phyloP scores from a whole-genome alignment of 306 rosid genomes.

The Sophora flavescens region DNA sequence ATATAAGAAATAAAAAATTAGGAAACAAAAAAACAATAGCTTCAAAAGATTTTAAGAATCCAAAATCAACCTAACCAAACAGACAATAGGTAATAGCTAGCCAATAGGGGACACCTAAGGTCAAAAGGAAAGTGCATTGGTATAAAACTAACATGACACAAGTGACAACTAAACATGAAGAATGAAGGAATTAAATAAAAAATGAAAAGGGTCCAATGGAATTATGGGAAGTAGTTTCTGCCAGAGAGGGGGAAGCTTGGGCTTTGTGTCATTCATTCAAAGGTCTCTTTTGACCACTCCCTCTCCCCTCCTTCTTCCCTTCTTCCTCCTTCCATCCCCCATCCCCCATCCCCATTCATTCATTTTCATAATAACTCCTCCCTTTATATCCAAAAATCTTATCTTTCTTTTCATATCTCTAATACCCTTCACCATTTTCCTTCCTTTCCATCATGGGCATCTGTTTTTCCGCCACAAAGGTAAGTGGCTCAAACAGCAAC shows the following conservation, averaged over 20 bases:
- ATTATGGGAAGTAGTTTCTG: slow-evolving; percentile 7
- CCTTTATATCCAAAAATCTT: slow-evolving; percentile 26
- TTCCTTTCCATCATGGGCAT: slow-evolving; percentile 55
- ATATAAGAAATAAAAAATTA: too few species aligned
- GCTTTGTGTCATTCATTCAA: slow-evolving; percentile 8
- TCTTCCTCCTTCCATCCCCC: too few species aligned
- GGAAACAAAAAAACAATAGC: too few species aligned
- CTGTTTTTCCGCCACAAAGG: slow-evolving; percentile 67
- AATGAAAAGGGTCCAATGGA: not conserved
- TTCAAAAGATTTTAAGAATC: too few species aligned
- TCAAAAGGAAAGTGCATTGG: too few species aligned
- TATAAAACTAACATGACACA: slow-evolving; percentile 15
- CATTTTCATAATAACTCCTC: not conserved
- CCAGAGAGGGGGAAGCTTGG: slow-evolving; percentile 1
- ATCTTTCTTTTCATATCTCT: slow-evolving; percentile 46
- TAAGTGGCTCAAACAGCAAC: slow-evolving; percentile 66
- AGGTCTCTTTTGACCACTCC: slow-evolving; percentile 77
- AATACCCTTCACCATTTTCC: slow-evolving; percentile 41
- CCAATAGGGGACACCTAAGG: too few species aligned
- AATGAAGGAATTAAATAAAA: not conserved
- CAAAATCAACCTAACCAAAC: too few species aligned
- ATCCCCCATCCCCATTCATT: slow-evolving; percentile 25
- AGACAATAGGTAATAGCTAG: too few species aligned
- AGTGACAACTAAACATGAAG: slow-evolving; percentile 30
- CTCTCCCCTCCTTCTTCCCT: slow-evolving; percentile 58